phyloP scores from a whole-genome alignment of 75 land plant species.

The Picea sitchensis region DNA sequence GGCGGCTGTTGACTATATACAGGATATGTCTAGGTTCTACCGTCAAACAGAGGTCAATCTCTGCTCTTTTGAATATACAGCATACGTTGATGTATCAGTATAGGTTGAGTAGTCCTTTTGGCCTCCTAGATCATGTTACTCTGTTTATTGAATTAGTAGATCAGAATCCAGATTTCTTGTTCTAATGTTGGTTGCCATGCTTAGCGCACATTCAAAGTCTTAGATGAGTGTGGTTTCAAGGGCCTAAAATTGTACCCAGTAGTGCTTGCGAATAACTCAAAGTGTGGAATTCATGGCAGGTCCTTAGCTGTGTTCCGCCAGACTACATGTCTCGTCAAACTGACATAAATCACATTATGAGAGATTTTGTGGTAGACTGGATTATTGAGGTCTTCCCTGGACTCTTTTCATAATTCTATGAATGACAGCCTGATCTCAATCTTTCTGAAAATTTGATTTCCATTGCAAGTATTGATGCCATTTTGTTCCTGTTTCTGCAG shows the following conservation, averaged over 20 bases:
- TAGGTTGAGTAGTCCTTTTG: neutral
- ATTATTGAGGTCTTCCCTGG: constrained; percentile 67
- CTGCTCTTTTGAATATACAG: neutral
- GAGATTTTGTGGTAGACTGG: constrained; percentile 87
- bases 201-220: no score
- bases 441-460: neutral
- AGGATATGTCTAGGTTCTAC: constrained; percentile 24
- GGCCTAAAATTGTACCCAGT: no score
- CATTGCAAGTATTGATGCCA: neutral
- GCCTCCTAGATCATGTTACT: neutral
- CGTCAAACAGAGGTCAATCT: constrained; percentile 25
- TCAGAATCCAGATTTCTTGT: neutral
- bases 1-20: constrained; percentile 27
- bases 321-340: constrained; percentile 68
- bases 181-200: neutral
- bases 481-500: constrained; percentile 18
- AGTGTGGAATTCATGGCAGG: constrained; percentile 3
- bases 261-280: neutral
- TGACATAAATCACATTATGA: constrained; percentile 78
- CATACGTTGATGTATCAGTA: neutral
- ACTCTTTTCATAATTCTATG: neutral
- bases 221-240: no score
- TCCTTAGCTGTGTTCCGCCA: constrained; percentile 43
- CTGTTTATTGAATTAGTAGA: neutral
- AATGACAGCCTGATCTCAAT: constrained; percentile 2